These are phyloP conservation scores for Forsythia viridissima DNA, from an alignment of 257 asterid species.

Conservation along the genomic window DNA sequence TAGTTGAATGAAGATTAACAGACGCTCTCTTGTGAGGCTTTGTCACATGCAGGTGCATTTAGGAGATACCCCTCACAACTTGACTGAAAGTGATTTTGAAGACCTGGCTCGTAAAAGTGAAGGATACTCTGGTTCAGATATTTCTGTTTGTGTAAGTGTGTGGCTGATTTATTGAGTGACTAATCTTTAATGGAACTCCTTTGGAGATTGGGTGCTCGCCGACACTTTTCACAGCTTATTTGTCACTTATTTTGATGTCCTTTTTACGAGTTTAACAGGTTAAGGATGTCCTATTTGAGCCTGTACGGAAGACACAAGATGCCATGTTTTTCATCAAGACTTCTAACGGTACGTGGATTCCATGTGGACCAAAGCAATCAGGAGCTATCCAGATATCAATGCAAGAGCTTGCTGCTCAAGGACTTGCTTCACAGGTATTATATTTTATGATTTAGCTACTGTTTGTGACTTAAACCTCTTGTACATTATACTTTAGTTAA, in stretches of 20 bases:
- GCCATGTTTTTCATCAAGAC: constrained; percentile 75
- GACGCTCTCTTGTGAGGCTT: neutral
- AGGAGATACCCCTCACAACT: constrained; percentile 78
- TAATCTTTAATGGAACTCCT: constrained; percentile 2
- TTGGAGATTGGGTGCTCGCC: neutral
- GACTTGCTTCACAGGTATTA: constrained; percentile 79
- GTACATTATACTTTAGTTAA: neutral
- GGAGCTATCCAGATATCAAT: constrained; percentile 82
- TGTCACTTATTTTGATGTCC: neutral
- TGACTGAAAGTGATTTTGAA: constrained; percentile 73
- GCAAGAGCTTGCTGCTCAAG: constrained; percentile 85
- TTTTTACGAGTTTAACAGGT: constrained; percentile 50
- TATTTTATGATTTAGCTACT: neutral
- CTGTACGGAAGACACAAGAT: constrained; percentile 96
- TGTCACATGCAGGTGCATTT: constrained; percentile 60
- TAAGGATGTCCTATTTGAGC: constrained; percentile 94
- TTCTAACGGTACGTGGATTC: constrained; percentile 67
- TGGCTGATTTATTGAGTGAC: neutral
- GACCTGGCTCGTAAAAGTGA: constrained; percentile 60
- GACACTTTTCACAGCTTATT: neutral
- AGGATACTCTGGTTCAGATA: constrained; percentile 83
- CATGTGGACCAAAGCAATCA: constrained; percentile 90
- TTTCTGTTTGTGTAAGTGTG: constrained; percentile 71
- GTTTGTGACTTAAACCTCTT: neutral
- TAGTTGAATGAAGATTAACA: neutral